A percentile compares a stretch with the other conserved stretches of the same genome.
Conservation (phyloP, 2,329 filamentous ascomycete species). For the Didymella keratinophila region DNA sequence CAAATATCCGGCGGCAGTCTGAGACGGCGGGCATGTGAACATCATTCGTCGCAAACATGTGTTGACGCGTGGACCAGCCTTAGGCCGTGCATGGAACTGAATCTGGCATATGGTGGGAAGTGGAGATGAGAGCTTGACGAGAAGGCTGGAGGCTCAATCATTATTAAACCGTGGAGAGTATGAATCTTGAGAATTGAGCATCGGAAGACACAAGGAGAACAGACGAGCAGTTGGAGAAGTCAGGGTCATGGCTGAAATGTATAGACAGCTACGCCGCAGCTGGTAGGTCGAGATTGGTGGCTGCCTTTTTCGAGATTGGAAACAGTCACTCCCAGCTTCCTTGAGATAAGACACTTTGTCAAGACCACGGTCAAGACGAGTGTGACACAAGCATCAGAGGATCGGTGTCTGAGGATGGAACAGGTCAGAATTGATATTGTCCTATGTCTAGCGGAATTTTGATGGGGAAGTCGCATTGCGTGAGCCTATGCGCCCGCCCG, state of each 20-base stretch:
- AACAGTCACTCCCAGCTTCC: background rate
- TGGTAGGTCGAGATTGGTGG: slow-evolving; percentile 3
- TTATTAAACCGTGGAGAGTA: too few species aligned
- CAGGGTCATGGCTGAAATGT: background rate
- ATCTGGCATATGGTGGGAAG: background rate
- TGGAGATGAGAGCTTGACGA: background rate
- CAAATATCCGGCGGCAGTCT: slow-evolving; percentile 1
- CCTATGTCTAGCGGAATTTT: too few species aligned
- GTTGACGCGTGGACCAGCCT: slow-evolving; percentile 6
- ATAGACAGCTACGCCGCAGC: slow-evolving; percentile 3
- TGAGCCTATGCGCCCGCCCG: too few species aligned
- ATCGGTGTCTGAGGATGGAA: too few species aligned
- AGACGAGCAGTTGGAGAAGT: background rate
- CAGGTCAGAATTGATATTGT: too few species aligned
- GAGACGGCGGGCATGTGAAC: background rate
- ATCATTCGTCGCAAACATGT: slow-evolving; percentile 1
- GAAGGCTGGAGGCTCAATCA: background rate
- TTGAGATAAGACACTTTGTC: background rate
- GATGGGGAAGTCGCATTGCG: too few species aligned
- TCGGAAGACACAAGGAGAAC: background rate
- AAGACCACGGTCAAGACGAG: background rate
- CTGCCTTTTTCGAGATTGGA: background rate
- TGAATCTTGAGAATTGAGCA: background rate
- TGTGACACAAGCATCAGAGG: background rate
- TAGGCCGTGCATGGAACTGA: slow-evolving; percentile 3